phyloP scores from a whole-genome alignment of 1,284 basidiomycete species.

The Sporisorium scitamineum region DNA sequence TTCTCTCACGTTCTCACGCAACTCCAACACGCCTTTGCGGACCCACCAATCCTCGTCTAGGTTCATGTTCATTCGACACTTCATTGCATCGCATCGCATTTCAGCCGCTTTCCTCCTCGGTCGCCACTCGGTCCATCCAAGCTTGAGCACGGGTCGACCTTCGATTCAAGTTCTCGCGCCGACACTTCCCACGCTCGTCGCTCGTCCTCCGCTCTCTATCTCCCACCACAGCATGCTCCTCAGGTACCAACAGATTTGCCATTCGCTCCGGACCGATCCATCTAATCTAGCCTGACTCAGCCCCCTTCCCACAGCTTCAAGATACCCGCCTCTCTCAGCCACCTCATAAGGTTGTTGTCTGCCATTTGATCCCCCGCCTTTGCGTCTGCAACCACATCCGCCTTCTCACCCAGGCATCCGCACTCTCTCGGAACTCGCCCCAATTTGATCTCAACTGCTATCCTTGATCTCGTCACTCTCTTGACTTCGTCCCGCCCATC shows the following conservation, averaged over 20 bases:
- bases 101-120: neutral
- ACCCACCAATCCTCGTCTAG: neutral
- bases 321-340: constrained; percentile 3
- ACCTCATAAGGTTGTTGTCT: neutral
- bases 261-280: constrained; percentile 5
- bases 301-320: neutral
- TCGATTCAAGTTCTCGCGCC: neutral
- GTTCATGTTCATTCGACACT: constrained; percentile 6
- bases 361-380: neutral
- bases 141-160: neutral
- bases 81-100: constrained; percentile 10
- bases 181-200: neutral
- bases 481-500: neutral
- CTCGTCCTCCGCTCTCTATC: neutral
- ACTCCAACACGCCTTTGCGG: constrained; percentile 2
- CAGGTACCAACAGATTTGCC: neutral
- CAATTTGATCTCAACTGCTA: neutral
- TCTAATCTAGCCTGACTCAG: neutral
- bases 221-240: neutral
- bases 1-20: neutral
- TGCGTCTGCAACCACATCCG: neutral
- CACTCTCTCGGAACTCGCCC: neutral
- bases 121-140: neutral
- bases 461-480: neutral
- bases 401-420: neutral